Evolutionary conservation across 257 asterid species (phyloP).

Genomic region (Gentiana straminea): DNA sequence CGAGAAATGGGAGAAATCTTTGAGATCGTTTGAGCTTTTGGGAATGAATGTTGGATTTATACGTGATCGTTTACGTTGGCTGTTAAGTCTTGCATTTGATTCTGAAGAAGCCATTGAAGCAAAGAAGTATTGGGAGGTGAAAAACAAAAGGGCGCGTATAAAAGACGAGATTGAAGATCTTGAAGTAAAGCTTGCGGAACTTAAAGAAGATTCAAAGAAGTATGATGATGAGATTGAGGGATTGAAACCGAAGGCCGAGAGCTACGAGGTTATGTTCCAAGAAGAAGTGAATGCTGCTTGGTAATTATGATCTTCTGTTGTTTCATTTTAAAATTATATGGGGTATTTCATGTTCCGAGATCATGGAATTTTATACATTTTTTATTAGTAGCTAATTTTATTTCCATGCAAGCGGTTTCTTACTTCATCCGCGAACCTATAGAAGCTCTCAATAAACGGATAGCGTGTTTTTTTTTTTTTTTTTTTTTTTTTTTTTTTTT

Average conservation of each 20-base stretch:
- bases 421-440: too few relatives aligned
- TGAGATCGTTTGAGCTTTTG: slow-evolving; percentile 24
- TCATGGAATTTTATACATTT: too few relatives aligned
- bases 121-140: slow-evolving; percentile 22
- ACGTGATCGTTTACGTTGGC: slow-evolving; percentile 15
- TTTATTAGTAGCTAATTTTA: too few relatives aligned
- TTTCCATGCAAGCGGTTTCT: too few relatives aligned
- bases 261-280: slow-evolving; percentile 21
- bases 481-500: too few relatives aligned
- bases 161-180: slow-evolving; percentile 19
- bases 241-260: slow-evolving; percentile 20
- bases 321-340: too few relatives aligned
- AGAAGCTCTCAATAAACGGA: too few relatives aligned
- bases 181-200: slow-evolving; percentile 18
- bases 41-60: slow-evolving; percentile 31
- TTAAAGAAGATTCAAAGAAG: slow-evolving; percentile 13
- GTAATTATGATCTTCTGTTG: not conserved
- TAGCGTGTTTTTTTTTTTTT: too few relatives aligned
- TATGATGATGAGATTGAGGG: slow-evolving; percentile 16
- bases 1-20: slow-evolving; percentile 27
- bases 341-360: too few relatives aligned
- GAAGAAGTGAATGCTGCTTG: slow-evolving; percentile 27
- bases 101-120: slow-evolving; percentile 19
- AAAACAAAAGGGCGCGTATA: slow-evolving; percentile 5
- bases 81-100: slow-evolving; percentile 19